phyloP scores from a whole-genome alignment of 495 filamentous ascomycete species.

The Tuber magnatum region DNA sequence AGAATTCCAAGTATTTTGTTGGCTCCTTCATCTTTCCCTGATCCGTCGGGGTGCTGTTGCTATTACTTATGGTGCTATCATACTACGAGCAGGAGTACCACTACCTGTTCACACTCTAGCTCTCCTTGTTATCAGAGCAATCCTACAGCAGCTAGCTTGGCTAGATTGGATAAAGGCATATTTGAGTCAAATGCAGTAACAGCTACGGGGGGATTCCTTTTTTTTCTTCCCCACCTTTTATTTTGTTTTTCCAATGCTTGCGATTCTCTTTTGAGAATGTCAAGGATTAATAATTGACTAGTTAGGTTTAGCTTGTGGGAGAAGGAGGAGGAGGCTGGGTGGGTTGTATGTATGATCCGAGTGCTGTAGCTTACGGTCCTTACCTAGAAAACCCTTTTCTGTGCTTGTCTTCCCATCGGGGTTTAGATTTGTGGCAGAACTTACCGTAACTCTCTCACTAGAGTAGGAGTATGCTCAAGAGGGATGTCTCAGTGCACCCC shows the following conservation, averaged over 20 bases:
- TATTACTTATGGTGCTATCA: neutral
- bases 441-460: neutral
- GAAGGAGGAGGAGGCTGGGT: neutral
- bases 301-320: slow-evolving; percentile 2
- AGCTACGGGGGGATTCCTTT: slow-evolving; percentile 23
- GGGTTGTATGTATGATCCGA: neutral
- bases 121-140: neutral
- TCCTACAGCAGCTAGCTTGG: neutral
- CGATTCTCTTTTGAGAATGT: neutral
- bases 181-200: neutral
- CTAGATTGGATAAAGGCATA: neutral
- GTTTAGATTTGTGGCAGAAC: neutral
- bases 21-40: neutral
- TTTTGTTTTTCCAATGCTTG: neutral
- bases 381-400: neutral
- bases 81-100: neutral
- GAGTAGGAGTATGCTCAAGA: neutral
- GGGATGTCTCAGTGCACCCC: neutral
- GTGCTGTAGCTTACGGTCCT: neutral
- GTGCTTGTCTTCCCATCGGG: neutral
- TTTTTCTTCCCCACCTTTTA: slow-evolving; percentile 25
- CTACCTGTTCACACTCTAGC: neutral
- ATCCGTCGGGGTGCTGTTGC: neutral
- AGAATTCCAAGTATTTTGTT: neutral
- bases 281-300: neutral